These are phyloP conservation scores for Podila minutissima DNA, from an alignment of 192 early-diverging fungal species.

Conservation along the genomic window DNA sequence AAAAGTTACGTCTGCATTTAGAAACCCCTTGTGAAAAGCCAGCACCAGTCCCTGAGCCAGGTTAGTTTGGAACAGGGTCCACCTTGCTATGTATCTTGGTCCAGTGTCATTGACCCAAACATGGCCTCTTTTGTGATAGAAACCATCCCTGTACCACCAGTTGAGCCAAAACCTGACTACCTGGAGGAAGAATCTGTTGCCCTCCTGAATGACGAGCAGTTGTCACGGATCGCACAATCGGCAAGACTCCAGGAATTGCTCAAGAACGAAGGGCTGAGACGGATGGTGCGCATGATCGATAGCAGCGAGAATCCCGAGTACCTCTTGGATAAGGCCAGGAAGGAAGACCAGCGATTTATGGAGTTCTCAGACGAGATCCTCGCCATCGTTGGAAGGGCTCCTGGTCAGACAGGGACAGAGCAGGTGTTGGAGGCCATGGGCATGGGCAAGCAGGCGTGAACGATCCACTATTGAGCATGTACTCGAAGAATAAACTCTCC, in stretches of 20 bases:
- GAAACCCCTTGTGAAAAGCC: conserved; percentile 48
- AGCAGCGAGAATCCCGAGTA: conserved; percentile 51
- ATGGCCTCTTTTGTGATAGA: conserved; percentile 5
- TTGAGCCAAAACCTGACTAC: conserved; percentile 31
- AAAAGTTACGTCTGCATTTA: neutral
- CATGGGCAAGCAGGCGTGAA: conserved; percentile 16
- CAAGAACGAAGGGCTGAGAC: conserved; percentile 31
- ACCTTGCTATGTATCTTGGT: too few relatives aligned
- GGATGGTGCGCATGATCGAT: conserved; percentile 34
- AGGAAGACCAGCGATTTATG: conserved; percentile 36
- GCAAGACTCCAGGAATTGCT: conserved; percentile 23
- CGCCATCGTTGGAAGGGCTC: conserved; percentile 21
- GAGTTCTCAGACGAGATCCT: conserved; percentile 48
- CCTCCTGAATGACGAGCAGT: conserved; percentile 21
- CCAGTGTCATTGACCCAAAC: too few relatives aligned
- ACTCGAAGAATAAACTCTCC: too few relatives aligned
- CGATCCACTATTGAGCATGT: too few relatives aligned
- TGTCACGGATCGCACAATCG: conserved; percentile 26
- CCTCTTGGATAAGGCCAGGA: conserved; percentile 31
- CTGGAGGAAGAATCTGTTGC: conserved; percentile 41
- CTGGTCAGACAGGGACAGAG: conserved; percentile 31
- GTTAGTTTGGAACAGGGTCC: conserved; percentile 1
- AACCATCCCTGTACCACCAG: conserved; percentile 37
- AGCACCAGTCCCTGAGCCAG: conserved; percentile 39
- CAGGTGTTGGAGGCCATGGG: conserved; percentile 48